Evolutionary conservation across 805 yeast species (phyloP).

Genomic region (Saccharomyces kudriavzevii): DNA sequence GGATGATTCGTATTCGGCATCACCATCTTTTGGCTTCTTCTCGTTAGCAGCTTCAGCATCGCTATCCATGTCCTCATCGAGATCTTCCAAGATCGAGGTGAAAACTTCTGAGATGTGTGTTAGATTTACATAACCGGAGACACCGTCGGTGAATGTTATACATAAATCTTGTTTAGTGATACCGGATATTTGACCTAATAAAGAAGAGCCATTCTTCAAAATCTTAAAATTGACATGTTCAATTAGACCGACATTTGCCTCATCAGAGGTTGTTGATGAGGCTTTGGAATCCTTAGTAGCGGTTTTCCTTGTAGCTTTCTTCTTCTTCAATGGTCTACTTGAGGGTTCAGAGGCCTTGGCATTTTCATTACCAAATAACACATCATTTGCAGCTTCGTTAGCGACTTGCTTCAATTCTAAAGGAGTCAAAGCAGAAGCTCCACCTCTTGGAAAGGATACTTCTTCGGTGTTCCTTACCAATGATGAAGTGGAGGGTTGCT

Average conservation of each 20-base stretch:
- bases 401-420: slow-evolving; percentile 88
- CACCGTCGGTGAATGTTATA: slow-evolving; percentile 69
- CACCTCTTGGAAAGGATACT: slow-evolving; percentile 86
- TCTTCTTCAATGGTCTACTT: slow-evolving; percentile 36
- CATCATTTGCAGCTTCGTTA: slow-evolving; percentile 86
- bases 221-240: slow-evolving; percentile 57
- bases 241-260: slow-evolving; percentile 36
- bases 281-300: slow-evolving; percentile 19
- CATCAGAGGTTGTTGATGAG: slow-evolving; percentile 16
- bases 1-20: slow-evolving; percentile 26
- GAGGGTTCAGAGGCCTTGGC: slow-evolving; percentile 5
- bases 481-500: slow-evolving; percentile 32
- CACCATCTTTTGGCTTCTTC: slow-evolving; percentile 29
- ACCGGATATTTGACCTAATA: slow-evolving; percentile 66
- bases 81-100: slow-evolving; percentile 46
- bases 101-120: slow-evolving; percentile 62
- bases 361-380: slow-evolving; percentile 46
- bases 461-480: slow-evolving; percentile 32
- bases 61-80: slow-evolving; percentile 42
- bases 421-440: slow-evolving; percentile 76
- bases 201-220: slow-evolving; percentile 60
- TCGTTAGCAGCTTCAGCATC: slow-evolving; percentile 35
- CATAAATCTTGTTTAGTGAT: slow-evolving; percentile 57
- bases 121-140: slow-evolving; percentile 71
- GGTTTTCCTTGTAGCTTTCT: slow-evolving; percentile 26